These are phyloP conservation scores for Sequoiadendron giganteum DNA, from an alignment of 75 land plant species.

Conservation along the genomic window DNA sequence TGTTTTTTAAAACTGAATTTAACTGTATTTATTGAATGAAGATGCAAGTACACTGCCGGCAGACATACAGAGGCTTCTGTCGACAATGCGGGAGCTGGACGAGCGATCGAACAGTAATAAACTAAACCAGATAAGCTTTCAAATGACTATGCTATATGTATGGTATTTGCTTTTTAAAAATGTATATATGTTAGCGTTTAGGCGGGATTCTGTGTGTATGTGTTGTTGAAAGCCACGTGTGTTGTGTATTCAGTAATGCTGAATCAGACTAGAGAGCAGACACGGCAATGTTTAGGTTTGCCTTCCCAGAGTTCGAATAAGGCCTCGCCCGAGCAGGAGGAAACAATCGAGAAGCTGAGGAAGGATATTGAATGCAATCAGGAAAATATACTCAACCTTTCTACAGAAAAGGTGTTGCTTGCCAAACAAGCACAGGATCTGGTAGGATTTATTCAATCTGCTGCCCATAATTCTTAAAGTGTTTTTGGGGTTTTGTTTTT, in stretches of 20 bases:
- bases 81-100: conserved; percentile 92
- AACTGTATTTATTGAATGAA: conserved; percentile 15
- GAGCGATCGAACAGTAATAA: conserved; percentile 76
- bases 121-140: not conserved
- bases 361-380: conserved; percentile 80
- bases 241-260: conserved; percentile 52
- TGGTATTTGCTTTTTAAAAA: not conserved
- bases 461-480: not conserved
- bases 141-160: not conserved
- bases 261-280: conserved; percentile 74
- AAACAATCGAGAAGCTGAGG: conserved; percentile 56
- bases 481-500: not conserved
- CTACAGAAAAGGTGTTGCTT: conserved; percentile 91
- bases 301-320: conserved; percentile 51
- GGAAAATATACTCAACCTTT: conserved; percentile 80
- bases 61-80: conserved; percentile 86
- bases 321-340: conserved; percentile 62
- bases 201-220: not conserved
- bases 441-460: conserved; percentile 33
- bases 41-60: conserved; percentile 94
- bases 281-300: conserved; percentile 64
- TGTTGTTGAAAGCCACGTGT: not conserved
- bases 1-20: not conserved
- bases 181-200: not conserved
- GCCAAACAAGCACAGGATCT: conserved; percentile 92